phyloP scores from a whole-genome alignment of 2,329 filamentous ascomycete genomes.

The Cercospora berteroae region DNA sequence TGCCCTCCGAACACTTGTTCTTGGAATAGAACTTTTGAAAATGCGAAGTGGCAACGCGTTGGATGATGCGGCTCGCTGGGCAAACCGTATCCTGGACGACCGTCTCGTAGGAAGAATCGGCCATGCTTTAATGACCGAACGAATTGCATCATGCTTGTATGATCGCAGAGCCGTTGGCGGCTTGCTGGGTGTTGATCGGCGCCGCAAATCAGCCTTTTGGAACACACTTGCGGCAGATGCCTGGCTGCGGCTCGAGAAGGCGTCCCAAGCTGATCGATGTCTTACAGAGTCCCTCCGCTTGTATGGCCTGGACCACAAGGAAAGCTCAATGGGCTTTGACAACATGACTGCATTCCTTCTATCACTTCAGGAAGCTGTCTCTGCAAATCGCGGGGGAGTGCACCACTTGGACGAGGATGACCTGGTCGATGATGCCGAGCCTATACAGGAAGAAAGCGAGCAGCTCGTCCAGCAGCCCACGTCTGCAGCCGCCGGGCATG shows the following conservation, averaged over 20 bases:
- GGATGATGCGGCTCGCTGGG: conserved; percentile 87
- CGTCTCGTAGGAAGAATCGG: conserved; percentile 72
- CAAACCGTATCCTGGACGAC: conserved; percentile 73
- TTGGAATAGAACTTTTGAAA: conserved; percentile 79
- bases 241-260: conserved; percentile 77
- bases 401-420: conserved; percentile 38
- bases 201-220: conserved; percentile 87
- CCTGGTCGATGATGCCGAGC: conserved; percentile 34
- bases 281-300: conserved; percentile 65
- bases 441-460: conserved; percentile 38
- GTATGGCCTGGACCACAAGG: conserved; percentile 39
- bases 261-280: conserved; percentile 73
- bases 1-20: conserved; percentile 70
- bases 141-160: conserved; percentile 79
- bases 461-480: conserved; percentile 32
- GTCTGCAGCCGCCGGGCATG: conserved; percentile 23
- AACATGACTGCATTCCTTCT: conserved; percentile 63
- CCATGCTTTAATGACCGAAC: conserved; percentile 79
- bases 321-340: conserved; percentile 42
- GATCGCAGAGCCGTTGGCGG: conserved; percentile 65
- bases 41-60: conserved; percentile 74
- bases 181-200: conserved; percentile 67
- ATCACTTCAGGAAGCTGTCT: conserved; percentile 64
- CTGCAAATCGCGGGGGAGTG: conserved; percentile 38
- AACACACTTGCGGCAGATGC: conserved; percentile 76